These are phyloP conservation scores for Acer negundo DNA, from an alignment of 345 rosid genomes.

Conservation along the genomic window DNA sequence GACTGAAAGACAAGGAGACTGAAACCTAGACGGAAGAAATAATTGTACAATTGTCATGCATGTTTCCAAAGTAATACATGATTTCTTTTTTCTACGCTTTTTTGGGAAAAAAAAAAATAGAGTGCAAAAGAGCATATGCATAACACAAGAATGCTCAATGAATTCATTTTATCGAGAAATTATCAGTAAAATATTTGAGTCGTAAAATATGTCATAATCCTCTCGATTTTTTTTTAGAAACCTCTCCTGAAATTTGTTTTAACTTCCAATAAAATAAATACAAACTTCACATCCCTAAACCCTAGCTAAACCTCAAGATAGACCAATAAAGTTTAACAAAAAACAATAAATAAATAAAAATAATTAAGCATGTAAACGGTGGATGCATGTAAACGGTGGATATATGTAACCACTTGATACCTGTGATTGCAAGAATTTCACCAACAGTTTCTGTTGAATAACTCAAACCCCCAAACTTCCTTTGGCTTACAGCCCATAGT, in stretches of 20 bases:
- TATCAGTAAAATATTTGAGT: too few species aligned
- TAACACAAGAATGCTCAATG: too few species aligned
- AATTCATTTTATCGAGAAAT: too few species aligned
- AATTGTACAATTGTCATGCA: constrained; percentile 14
- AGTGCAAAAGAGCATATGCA: too few species aligned
- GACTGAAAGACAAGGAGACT: constrained; percentile 81
- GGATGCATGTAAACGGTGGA: constrained; percentile 2
- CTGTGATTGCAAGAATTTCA: constrained; percentile 72
- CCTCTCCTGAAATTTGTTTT: too few species aligned
- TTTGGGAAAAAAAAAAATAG: too few species aligned
- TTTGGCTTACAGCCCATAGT: constrained; percentile 87
- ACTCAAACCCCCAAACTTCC: constrained; percentile 67
- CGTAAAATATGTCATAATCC: too few species aligned
- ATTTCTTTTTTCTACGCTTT: too few species aligned
- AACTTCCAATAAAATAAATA: not conserved
- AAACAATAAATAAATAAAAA: not conserved
- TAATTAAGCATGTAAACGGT: not conserved
- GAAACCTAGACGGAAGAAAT: constrained; percentile 47
- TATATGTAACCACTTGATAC: constrained; percentile 34
- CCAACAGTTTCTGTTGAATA: constrained; percentile 70
- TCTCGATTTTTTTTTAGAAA: too few species aligned
- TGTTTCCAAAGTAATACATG: not conserved
- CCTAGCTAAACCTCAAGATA: constrained; percentile 43
- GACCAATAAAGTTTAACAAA: not conserved
- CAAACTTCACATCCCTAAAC: constrained; percentile 21